Evolutionary conservation across 2,329 filamentous ascomycete genomes (phyloP).

Genomic region (Dryadomyces quercus-mongolicae): DNA sequence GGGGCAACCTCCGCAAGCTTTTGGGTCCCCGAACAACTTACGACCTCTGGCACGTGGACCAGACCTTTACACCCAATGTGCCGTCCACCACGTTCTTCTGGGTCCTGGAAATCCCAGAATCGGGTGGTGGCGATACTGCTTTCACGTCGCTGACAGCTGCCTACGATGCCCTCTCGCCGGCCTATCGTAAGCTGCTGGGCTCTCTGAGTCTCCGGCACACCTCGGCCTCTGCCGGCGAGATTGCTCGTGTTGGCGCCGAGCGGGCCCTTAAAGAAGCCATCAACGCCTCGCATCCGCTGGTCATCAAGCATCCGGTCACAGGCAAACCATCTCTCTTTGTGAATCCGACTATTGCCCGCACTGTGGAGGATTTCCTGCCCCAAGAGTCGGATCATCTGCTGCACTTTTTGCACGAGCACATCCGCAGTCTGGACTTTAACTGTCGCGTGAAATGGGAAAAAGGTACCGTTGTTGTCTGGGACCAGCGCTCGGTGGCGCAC

Average conservation of each 20-base stretch:
- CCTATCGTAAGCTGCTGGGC: constrained; percentile 64
- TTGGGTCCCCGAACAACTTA: constrained; percentile 61
- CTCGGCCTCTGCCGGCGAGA: constrained; percentile 4
- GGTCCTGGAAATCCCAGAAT: constrained; percentile 64
- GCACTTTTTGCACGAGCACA: constrained; percentile 28
- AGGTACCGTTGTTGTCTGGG: constrained; percentile 30
- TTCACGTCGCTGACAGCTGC: constrained; percentile 71
- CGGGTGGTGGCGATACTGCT: constrained; percentile 66
- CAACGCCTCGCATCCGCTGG: constrained; percentile 60
- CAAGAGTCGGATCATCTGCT: constrained; percentile 59
- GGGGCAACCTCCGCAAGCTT: constrained; percentile 25
- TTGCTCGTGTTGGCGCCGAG: constrained; percentile 6
- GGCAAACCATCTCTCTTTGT: constrained; percentile 75
- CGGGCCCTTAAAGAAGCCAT: constrained; percentile 30
- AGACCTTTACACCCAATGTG: constrained; percentile 79
- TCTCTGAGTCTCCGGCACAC: constrained; percentile 63
- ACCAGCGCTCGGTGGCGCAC: constrained; percentile 13
- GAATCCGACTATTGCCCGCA: constrained; percentile 30
- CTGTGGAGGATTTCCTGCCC: constrained; percentile 69
- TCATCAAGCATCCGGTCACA: constrained; percentile 72
- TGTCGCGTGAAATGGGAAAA: constrained; percentile 33
- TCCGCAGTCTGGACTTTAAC: constrained; percentile 33
- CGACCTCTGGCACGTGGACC: constrained; percentile 81
- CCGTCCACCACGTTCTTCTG: constrained; percentile 86
- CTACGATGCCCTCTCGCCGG: constrained; percentile 66